Percentiles rank a stretch among this genome's conserved stretches.
phyloP scores from a whole-genome alignment of 1,139 yeast genomes.

The Taiozyma sp. region DNA sequence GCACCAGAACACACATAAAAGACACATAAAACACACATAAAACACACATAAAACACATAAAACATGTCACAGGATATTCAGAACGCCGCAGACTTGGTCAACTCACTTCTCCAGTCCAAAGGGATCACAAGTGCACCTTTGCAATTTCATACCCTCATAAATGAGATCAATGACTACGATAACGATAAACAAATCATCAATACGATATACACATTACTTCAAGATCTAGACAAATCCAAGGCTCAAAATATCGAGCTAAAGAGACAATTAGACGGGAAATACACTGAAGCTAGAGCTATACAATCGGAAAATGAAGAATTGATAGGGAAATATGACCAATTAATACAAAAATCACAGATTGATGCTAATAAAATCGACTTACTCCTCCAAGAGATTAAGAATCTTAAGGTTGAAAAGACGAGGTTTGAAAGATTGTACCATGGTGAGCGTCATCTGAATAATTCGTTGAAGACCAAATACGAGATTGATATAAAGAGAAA shows the following conservation, averaged over 20 bases:
- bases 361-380: slow-evolving; percentile 5
- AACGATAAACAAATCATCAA: slow-evolving; percentile 42
- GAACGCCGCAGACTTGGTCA: slow-evolving; percentile 10
- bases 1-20: background rate
- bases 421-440: slow-evolving; percentile 1
- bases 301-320: slow-evolving; percentile 5
- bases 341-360: slow-evolving; percentile 3
- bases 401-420: background rate
- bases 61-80: background rate
- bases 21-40: background rate
- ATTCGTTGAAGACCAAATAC: slow-evolving; percentile 31
- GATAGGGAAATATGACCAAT: slow-evolving; percentile 8
- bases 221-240: slow-evolving; percentile 35
- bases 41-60: background rate
- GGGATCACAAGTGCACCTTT: slow-evolving; percentile 5
- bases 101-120: slow-evolving; percentile 11
- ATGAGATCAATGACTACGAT: background rate
- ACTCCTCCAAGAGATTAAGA: slow-evolving; percentile 6
- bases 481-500: slow-evolving; percentile 40
- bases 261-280: slow-evolving; percentile 24
- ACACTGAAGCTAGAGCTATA: background rate
- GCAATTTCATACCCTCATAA: slow-evolving; percentile 4
- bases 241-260: slow-evolving; percentile 29
- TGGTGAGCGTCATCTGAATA: slow-evolving; percentile 4
- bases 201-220: slow-evolving; percentile 37